Base-by-base conservation (phyloP, 192 early-diverging fungal species). In the Chytriomyces sp. region DNA sequence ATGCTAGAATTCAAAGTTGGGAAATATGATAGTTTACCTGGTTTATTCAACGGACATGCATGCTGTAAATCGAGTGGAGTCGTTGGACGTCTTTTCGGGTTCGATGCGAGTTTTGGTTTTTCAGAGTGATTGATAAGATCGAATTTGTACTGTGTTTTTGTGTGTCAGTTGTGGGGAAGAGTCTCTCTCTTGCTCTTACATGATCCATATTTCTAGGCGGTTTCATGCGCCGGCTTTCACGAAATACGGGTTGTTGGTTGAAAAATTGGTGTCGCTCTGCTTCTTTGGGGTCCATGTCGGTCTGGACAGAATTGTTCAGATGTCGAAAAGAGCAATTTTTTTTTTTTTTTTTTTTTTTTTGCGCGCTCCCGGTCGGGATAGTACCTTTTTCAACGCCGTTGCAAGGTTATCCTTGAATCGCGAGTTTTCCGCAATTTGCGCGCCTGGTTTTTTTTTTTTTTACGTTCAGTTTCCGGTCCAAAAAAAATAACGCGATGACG, bases 121-220 rank as follows among this genome's bases (percentile, higher is more conserved):
- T 9, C 7, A 35, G 24, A 61, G 71, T 73, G 71, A 44, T 73
- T 73, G 53, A 73, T 60, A 4, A 61, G 28, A 45, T 73, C 61
- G 45, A 73, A 73, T 9, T 47, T 16, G 61, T 60, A 16, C 69
- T 70, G 28, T 64, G n/a, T n/a, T n/a, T n/a, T n/a, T n/a, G n/a
- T n/a, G n/a, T n/a, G n/a, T n/a, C n/a, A n/a, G n/a, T n/a, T n/a
- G n/a, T n/a, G n/a, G n/a, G n/a, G n/a, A n/a, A n/a, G n/a, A n/a
- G n/a, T n/a, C n/a, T n/a, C n/a, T n/a, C n/a, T n/a, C n/a, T n/a
- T n/a, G n/a, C n/a, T 23, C 26, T 50, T 60, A 70, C 69, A 73
- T 73, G 71, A 26, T 73, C 71, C 11, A 46, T 7, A 24, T 73
- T 73, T 43, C 71, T 73, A 3, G 71, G 71, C 18, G 71, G 71